Evolutionary conservation across 1,139 yeast species (phyloP).

Genomic region (Geotrichum reessii): DNA sequence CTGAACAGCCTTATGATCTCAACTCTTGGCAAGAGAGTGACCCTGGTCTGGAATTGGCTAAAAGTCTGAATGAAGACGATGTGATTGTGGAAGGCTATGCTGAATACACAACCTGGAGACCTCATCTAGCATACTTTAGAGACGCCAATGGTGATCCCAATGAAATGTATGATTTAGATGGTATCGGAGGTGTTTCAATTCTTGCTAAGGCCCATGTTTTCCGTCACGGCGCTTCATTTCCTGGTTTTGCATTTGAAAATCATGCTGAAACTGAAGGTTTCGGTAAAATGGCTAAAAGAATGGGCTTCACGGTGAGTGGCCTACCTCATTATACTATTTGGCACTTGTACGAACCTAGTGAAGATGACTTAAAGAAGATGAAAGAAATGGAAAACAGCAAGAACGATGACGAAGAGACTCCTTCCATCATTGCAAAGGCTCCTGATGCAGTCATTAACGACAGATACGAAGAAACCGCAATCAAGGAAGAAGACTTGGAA

Average conservation of each 20-base stretch:
- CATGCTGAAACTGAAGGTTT: conserved; percentile 94
- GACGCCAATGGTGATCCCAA: conserved; percentile 80
- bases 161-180: conserved; percentile 84
- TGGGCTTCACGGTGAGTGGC: conserved; percentile 78
- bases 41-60: conserved; percentile 74
- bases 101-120: conserved; percentile 90
- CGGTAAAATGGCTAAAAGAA: conserved; percentile 72
- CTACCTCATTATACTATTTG: conserved; percentile 84
- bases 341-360: conserved; percentile 93
- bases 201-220: conserved; percentile 73
- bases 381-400: conserved; percentile 50
- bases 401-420: conserved; percentile 43
- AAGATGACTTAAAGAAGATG: conserved; percentile 77
- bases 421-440: conserved; percentile 3
- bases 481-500: background rate
- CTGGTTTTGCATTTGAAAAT: conserved; percentile 80
- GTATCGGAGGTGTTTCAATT: conserved; percentile 88
- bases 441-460: conserved; percentile 11
- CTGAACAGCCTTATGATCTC: conserved; percentile 85
- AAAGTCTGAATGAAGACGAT: conserved; percentile 71
- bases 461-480: conserved; percentile 8
- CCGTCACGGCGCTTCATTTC: conserved; percentile 77
- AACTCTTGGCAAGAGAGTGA: conserved; percentile 90
- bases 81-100: conserved; percentile 91
- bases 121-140: conserved; percentile 79